These are phyloP conservation scores for Bruguiera gymnorhiza DNA, from an alignment of 345 rosid species.

Conservation along the genomic window DNA sequence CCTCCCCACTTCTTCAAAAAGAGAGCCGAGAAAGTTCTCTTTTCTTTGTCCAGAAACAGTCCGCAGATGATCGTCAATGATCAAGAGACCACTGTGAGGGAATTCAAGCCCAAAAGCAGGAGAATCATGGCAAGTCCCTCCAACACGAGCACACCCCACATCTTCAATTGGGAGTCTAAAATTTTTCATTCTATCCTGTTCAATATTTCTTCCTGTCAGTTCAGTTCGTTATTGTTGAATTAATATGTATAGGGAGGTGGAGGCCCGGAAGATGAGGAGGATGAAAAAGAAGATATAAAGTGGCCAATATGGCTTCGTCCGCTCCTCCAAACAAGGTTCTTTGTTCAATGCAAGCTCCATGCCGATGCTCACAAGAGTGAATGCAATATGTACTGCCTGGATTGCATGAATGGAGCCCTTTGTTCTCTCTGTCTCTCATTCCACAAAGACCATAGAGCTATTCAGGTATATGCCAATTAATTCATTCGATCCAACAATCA, in stretches of 20 bases:
- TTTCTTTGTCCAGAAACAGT: neutral
- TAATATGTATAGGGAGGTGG: constrained; percentile 43
- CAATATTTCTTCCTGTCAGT: too few relatives aligned
- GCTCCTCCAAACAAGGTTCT: constrained; percentile 67
- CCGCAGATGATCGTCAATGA: constrained; percentile 21
- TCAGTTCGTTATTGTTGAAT: neutral
- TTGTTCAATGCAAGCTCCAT: constrained; percentile 85
- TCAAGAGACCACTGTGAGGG: constrained; percentile 34
- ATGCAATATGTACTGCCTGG: constrained; percentile 97
- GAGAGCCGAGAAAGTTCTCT: neutral
- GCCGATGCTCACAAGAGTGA: constrained; percentile 89
- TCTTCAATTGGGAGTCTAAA: too few relatives aligned
- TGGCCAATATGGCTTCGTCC: constrained; percentile 89
- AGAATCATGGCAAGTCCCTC: constrained; percentile 48
- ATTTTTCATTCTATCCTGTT: too few relatives aligned
- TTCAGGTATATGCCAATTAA: constrained; percentile 54
- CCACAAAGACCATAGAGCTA: constrained; percentile 75
- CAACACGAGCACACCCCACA: too few relatives aligned
- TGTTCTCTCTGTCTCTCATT: constrained; percentile 70
- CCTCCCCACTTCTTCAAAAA: neutral
- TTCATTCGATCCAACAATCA: too few relatives aligned
- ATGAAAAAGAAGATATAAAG: constrained; percentile 14
- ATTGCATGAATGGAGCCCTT: constrained; percentile 77
- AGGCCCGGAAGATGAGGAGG: constrained; percentile 35
- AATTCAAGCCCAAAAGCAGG: constrained; percentile 53